Evolutionary conservation across 441 rosid species (phyloP).

Genomic region (Breynia disticha): DNA sequence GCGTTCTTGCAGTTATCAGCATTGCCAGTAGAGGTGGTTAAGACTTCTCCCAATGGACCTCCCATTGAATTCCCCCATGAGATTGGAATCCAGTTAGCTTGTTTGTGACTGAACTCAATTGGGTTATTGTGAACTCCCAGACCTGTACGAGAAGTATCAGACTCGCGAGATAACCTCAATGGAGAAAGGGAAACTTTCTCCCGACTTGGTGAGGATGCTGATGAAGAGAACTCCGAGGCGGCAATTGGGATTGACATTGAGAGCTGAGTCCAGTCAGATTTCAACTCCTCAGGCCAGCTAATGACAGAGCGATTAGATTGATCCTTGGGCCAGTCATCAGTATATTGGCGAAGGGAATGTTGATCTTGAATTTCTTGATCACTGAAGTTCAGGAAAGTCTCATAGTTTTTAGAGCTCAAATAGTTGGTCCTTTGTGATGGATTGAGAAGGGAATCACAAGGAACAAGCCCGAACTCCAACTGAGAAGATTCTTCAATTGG

Average conservation of each 20-base stretch:
- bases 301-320: slow-evolving; percentile 27
- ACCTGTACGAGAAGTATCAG: slow-evolving; percentile 28
- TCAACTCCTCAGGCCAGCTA: slow-evolving; percentile 52
- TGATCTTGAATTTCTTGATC: slow-evolving; percentile 37
- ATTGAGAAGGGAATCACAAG: slow-evolving; percentile 38
- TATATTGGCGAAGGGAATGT: slow-evolving; percentile 26
- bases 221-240: slow-evolving; percentile 35
- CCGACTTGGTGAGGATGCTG: slow-evolving; percentile 35
- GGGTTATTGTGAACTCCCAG: slow-evolving; percentile 16
- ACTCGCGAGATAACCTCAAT: slow-evolving; percentile 32
- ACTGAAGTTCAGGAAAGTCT: slow-evolving; percentile 29
- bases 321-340: slow-evolving; percentile 37
- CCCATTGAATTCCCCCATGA: slow-evolving; percentile 38
- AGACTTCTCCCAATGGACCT: slow-evolving; percentile 53
- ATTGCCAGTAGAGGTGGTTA: slow-evolving; percentile 22
- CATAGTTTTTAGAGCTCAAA: slow-evolving; percentile 21
- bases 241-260: slow-evolving; percentile 66
- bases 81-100: slow-evolving; percentile 28
- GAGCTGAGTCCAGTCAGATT: slow-evolving; percentile 61
- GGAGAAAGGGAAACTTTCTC: slow-evolving; percentile 41
- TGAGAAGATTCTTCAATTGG: slow-evolving; percentile 21
- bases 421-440: slow-evolving; percentile 23
- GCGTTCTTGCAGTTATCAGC: slow-evolving; percentile 24
- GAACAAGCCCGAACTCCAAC: slow-evolving; percentile 36
- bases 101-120: slow-evolving; percentile 23